Evolutionary conservation across 768 basidiomycete species (phyloP), one percentile per base, ranked within the genome.

Genomic region (Russula virescens): DNA sequence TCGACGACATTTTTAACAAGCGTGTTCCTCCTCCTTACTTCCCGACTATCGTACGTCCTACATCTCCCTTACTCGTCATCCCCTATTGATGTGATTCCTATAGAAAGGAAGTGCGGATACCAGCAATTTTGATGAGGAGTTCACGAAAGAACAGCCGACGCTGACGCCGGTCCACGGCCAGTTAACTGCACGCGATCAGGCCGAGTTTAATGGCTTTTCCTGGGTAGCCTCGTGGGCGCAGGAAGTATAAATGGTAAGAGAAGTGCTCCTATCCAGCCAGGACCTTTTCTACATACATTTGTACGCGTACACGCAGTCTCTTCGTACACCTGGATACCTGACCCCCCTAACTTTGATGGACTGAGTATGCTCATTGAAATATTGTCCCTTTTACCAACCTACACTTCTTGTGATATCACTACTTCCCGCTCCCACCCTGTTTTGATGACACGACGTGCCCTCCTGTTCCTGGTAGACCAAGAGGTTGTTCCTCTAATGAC

Each of bases 21-120:
- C 91, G 95, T 63, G 94, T 98, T 70, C 94, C 95, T 23, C 91
- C 94, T 23, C 92, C 96, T 4, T 99, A 98, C 79, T 94, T 93
- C 85, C 97, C 97, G 18, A 91, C 88, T 2, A 93, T 99, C 70
- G 94, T 93, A 71, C 73, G 91, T 75, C 9, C 31, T 31, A 52
- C 50, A 25, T n/a, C 2, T 40, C 56, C 16, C n/a, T 5, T 18
- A 18, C 40, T 45, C 48, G n/a, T 23, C 55, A 21, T 51, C 52
- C 61, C 26, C 58, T 60, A 52, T 34, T 28, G 34, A 40, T 1
- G 25, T 23, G 16, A n/a, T 14, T 43, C 4, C 60, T 35, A 42
- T 68, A 92, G 89, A 91, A 85, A 61, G 89, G 89, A 67, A 88
- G 85, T 66, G 88, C 89, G 46, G 90, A 92, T 76, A 91, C 89